Conservation (phyloP, 495 filamentous ascomycete species). For the Talaromyces stipitatus region DNA sequence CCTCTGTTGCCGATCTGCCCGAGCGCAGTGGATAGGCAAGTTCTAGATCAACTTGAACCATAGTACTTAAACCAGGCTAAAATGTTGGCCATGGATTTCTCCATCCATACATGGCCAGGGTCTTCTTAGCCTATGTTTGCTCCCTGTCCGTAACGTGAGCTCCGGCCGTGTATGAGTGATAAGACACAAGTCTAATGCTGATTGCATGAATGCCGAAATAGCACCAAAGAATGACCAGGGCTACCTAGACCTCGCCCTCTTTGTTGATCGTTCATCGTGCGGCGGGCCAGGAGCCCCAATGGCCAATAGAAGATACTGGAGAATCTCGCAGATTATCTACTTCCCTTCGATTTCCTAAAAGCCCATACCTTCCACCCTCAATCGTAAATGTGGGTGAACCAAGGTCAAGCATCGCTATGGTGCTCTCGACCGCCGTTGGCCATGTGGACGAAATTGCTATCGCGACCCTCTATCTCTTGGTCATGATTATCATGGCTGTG, state of each 20-base stretch:
- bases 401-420: not conserved
- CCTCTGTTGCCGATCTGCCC: no score
- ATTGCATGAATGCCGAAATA: not conserved
- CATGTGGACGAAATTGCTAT: constrained; percentile 6
- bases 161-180: not conserved
- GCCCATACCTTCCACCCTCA: not conserved
- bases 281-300: not conserved
- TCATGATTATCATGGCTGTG: constrained; percentile 10
- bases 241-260: not conserved
- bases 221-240: not conserved
- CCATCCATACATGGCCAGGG: not conserved
- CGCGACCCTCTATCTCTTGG: constrained; percentile 9
- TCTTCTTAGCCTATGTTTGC: not conserved
- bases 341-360: no score
- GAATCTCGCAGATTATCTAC: no score
- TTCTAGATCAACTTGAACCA: no score
- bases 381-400: not conserved
- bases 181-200: not conserved
- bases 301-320: not conserved
- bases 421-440: not conserved
- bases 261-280: no score
- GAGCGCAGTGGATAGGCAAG: no score
- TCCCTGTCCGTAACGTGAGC: not conserved
- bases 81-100: not conserved
- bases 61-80: no score